A percentile compares a stretch with the other conserved stretches of the same genome.
These are phyloP conservation scores for Camelina laxa DNA, from an alignment of 345 rosid genomes.

Conservation along the genomic window DNA sequence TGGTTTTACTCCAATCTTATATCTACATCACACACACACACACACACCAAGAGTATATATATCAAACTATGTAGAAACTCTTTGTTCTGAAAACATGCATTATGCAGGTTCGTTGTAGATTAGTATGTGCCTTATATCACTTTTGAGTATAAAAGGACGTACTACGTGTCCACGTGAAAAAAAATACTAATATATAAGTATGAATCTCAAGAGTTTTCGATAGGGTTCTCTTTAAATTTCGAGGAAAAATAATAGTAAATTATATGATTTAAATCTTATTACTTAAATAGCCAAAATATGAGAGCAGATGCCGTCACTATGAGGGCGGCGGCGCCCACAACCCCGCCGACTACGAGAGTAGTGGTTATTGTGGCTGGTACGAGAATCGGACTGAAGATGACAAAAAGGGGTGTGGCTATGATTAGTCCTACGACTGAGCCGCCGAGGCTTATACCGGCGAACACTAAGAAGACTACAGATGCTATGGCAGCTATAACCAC, in stretches of 20 bases:
- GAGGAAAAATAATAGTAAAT: neutral
- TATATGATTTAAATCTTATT: neutral
- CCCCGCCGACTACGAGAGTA: constrained; percentile 50
- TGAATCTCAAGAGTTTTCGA: neutral
- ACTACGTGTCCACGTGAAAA: neutral
- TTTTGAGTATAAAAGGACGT: neutral
- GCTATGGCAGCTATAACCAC: constrained; percentile 51
- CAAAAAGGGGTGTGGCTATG: constrained; percentile 68
- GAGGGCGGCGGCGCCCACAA: constrained; percentile 58
- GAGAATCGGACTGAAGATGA: constrained; percentile 82
- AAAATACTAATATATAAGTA: too few relatives aligned
- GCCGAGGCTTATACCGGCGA: constrained; percentile 61
- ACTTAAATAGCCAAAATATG: constrained; percentile 72
- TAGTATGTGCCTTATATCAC: neutral
- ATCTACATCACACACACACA: constrained; percentile 29
- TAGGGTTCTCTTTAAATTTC: neutral
- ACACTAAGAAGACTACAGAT: constrained; percentile 63
- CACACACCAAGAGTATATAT: neutral
- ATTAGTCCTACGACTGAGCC: constrained; percentile 65
- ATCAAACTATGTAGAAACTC: neutral
- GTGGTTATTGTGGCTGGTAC: constrained; percentile 69
- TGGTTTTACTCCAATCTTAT: constrained; percentile 29
- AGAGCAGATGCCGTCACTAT: constrained; percentile 59
- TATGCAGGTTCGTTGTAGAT: neutral
- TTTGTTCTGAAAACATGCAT: neutral